These are phyloP conservation scores for Parachaetomium inaequale DNA, from an alignment of 495 filamentous ascomycete genomes.

Conservation along the genomic window DNA sequence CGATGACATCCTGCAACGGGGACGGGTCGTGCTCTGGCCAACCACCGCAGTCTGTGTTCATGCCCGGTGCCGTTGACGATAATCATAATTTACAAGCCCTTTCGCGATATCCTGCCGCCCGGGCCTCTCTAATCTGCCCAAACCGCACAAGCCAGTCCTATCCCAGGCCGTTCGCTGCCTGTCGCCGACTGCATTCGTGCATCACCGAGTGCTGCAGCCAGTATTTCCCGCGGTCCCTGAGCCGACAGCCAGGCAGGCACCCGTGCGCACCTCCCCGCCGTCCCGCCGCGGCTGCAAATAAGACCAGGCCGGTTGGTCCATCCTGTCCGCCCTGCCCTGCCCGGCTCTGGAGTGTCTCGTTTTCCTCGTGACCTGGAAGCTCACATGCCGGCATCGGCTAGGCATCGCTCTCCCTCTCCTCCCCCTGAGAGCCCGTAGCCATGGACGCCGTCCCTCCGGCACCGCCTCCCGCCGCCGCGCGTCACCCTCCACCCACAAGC, in stretches of 20 bases:
- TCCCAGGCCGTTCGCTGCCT: background rate
- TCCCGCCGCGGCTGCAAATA: background rate
- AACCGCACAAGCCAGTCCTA: background rate
- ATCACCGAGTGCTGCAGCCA: background rate
- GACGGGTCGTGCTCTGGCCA: background rate
- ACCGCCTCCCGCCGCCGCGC: background rate
- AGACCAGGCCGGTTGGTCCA: background rate
- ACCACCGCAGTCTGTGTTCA: background rate
- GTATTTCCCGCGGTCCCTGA: too few relatives aligned
- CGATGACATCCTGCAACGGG: background rate
- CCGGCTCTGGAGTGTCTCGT: background rate
- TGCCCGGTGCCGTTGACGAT: background rate
- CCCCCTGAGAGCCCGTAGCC: background rate
- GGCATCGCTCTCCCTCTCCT: background rate
- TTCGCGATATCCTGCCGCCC: background rate
- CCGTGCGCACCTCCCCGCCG: background rate
- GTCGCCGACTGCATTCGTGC: background rate
- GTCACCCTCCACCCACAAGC: background rate
- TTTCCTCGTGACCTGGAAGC: background rate
- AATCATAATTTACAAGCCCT: background rate
- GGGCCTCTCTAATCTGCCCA: background rate
- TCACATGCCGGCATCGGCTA: background rate
- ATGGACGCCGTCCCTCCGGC: background rate
- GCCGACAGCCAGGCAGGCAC: too few relatives aligned
- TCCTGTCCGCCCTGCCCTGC: background rate